phyloP scores from a whole-genome alignment of 129 eudicot genomes.

The carrot (Daucus carota) region DNA sequence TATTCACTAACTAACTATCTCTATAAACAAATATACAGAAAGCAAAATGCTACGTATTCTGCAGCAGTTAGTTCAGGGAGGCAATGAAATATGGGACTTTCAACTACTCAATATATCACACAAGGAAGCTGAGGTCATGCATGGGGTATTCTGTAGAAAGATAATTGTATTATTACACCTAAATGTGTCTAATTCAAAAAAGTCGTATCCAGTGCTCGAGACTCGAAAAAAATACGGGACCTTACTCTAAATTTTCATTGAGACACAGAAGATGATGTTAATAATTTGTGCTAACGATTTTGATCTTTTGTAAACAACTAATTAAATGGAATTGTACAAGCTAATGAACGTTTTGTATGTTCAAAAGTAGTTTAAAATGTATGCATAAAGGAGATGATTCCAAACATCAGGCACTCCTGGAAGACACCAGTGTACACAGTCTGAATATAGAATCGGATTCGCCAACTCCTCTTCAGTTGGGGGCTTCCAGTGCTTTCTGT shows the following conservation, averaged over 20 bases:
- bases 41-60: background rate
- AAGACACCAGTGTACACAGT: conserved; percentile 43
- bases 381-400: conserved; percentile 31
- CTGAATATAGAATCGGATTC: conserved; percentile 24
- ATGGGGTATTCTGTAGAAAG: background rate
- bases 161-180: too few relatives aligned
- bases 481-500: conserved; percentile 7
- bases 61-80: background rate
- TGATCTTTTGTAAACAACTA: background rate
- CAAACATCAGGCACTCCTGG: conserved; percentile 47
- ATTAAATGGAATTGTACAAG: conserved; percentile 1
- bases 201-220: too few relatives aligned
- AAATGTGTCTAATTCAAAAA: too few relatives aligned
- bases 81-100: background rate
- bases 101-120: background rate
- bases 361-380: conserved; percentile 14
- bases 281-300: background rate
- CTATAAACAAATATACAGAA: too few relatives aligned
- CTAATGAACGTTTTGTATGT: background rate
- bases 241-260: too few relatives aligned
- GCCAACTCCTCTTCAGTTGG: conserved; percentile 11
- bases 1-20: too few relatives aligned
- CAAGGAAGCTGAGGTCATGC: background rate
- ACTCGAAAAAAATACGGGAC: background rate
- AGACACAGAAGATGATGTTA: too few relatives aligned